Base-by-base conservation (phyloP, 495 filamentous ascomycete species). In the Aspergillus coremiiformis region DNA sequence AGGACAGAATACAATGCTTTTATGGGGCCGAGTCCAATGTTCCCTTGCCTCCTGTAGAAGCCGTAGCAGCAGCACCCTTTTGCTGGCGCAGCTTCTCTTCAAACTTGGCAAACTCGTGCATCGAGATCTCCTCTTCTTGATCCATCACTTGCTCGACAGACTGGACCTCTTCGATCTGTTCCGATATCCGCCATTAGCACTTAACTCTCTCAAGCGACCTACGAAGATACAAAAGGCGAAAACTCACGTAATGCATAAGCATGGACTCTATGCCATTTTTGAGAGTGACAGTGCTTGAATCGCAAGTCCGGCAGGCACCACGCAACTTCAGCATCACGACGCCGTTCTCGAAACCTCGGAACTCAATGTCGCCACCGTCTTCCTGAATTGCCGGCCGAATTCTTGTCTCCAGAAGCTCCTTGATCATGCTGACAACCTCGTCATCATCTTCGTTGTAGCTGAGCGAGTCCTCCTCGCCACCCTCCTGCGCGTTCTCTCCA, bases 181-280 rank as follows among this genome's bases (percentile, higher is more conserved):
- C 15, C 42, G 33, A 5, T 32, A 50, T 46, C 17, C 22, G 45
- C 44, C 29, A 44, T 59, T 51, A 56, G 54, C 43, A 7, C 24
- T 12, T 41, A 74, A 71, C 69, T 51, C 79, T 75, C 66, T 76
- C 78, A 62, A 78, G 72, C 11, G 11, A 39, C n/a, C 10, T 21
- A 21, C n/a, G n/a, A n/a, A n/a, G n/a, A n/a, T n/a, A n/a, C n/a
- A 20, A 11, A 37, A 43, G 15, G 20, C 3, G 23, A n/a, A 23
- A 45, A 74, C 77, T 69, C 56, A 80, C 78, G 59, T 86, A 86
- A 60, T 85, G 83, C 91, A 95, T 95, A 62, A 96, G 68, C 91
- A 96, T 96, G 39, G 85, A 87, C 74, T 98, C 94, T 64, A 98
- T 98, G 9, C 93, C 93, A 66, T 93, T 96, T 74, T 89, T 90